Percentiles rank a stretch among this genome's conserved stretches.
Conservation (phyloP, 768 basidiomycete genomes). For the Termitomyces sp. region DNA sequence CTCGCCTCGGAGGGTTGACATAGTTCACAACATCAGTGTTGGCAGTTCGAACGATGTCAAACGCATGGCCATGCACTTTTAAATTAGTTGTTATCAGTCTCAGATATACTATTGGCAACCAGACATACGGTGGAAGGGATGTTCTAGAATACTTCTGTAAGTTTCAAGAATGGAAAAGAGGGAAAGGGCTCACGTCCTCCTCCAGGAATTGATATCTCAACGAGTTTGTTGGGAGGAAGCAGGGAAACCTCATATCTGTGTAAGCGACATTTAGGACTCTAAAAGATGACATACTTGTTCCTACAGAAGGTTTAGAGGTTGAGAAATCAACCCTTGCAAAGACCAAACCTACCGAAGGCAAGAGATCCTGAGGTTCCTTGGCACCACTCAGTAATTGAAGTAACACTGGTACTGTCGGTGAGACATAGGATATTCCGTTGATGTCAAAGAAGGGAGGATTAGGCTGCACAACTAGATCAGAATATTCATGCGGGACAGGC, state of each 20-base stretch:
- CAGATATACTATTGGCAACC: neutral
- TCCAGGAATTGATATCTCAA: slow-evolving; percentile 22
- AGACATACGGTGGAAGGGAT: slow-evolving; percentile 26
- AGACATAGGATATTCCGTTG: slow-evolving; percentile 27
- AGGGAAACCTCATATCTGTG: neutral
- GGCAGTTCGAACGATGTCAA: slow-evolving; percentile 22
- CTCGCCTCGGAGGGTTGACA: neutral
- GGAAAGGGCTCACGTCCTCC: slow-evolving; percentile 20
- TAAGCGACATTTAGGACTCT: neutral
- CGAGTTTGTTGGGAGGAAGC: slow-evolving; percentile 6
- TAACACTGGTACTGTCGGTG: slow-evolving; percentile 42
- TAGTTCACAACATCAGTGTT: slow-evolving; percentile 19
- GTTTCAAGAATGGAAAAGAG: neutral
- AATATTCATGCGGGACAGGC: neutral
- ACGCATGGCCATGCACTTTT: slow-evolving; percentile 26
- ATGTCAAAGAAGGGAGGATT: slow-evolving; percentile 26
- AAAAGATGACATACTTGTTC: slow-evolving; percentile 7
- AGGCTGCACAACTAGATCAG: slow-evolving; percentile 12
- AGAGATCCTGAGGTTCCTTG: slow-evolving; percentile 31
- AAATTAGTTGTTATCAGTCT: neutral
- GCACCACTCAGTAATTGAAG: slow-evolving; percentile 51
- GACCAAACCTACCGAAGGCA: slow-evolving; percentile 26
- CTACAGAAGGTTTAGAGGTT: neutral
- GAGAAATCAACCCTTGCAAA: neutral
- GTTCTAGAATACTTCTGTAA: slow-evolving; percentile 5